A percentile compares a stretch with the other conserved stretches of the same genome.
Conservation (phyloP, 495 filamentous ascomycete species). For the Trypethelium eluteriae region DNA sequence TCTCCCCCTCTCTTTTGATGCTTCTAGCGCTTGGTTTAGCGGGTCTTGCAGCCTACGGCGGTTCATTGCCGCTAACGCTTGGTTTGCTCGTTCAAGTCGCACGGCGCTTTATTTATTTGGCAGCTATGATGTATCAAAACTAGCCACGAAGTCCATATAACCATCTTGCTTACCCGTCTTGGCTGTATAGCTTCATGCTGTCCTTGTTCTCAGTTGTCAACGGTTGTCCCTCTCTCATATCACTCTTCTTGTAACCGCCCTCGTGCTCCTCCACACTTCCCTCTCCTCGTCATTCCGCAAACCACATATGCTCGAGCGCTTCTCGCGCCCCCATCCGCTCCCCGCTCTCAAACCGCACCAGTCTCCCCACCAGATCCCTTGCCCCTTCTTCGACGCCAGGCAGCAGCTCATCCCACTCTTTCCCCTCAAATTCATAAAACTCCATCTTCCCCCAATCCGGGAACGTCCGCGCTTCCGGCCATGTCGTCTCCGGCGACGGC, state of each 20-base stretch:
- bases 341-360: constrained; percentile 53
- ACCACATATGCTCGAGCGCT: constrained; percentile 32
- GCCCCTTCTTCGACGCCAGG: constrained; percentile 43
- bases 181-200: too few species aligned
- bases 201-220: too few species aligned
- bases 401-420: constrained; percentile 49
- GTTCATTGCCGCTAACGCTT: neutral
- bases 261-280: neutral
- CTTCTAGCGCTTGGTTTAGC: neutral
- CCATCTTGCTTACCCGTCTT: too few species aligned
- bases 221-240: too few species aligned
- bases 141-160: too few species aligned
- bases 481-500: constrained; percentile 58
- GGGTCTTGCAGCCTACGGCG: neutral
- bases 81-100: neutral
- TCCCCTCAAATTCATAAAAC: constrained; percentile 48
- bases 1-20: neutral
- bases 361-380: constrained; percentile 46
- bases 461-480: constrained; percentile 59
- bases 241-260: too few species aligned
- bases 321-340: constrained; percentile 44
- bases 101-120: neutral
- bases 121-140: neutral
- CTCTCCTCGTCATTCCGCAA: neutral
- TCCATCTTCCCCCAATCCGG: constrained; percentile 63